Percentiles rank a stretch among this genome's conserved stretches.
Conservation (phyloP, 1,139 yeast genomes). For the Magnusiomyces suaveolens region DNA sequence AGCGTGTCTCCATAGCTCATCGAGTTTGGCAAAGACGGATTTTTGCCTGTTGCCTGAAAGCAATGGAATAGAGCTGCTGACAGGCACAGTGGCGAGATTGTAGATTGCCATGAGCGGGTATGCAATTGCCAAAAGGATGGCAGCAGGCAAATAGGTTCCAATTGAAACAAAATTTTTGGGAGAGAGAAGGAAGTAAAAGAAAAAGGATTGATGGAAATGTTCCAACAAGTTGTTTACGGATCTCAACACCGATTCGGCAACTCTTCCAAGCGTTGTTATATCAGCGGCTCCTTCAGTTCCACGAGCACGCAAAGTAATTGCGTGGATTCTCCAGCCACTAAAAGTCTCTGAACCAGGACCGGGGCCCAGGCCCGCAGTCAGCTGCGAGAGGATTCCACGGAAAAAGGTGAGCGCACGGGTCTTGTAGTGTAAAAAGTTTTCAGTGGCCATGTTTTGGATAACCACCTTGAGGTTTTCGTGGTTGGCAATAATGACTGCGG, state of each 20-base stretch:
- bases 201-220: constrained; percentile 94
- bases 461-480: constrained; percentile 68
- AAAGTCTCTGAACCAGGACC: constrained; percentile 77
- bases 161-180: constrained; percentile 81
- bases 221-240: constrained; percentile 87
- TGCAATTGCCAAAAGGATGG: constrained; percentile 59
- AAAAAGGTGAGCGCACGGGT: constrained; percentile 53
- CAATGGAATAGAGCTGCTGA: constrained; percentile 5
- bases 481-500: constrained; percentile 59
- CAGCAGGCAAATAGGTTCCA: constrained; percentile 87
- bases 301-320: constrained; percentile 66
- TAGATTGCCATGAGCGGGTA: constrained; percentile 66
- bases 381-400: constrained; percentile 56
- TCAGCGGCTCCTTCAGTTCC: constrained; percentile 55
- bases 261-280: constrained; percentile 84
- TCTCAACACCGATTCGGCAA: constrained; percentile 77
- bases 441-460: constrained; percentile 45
- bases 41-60: background rate
- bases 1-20: constrained; percentile 1
- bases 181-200: constrained; percentile 75
- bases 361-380: constrained; percentile 56
- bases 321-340: constrained; percentile 94
- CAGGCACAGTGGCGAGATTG: constrained; percentile 20
- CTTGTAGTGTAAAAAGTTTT: constrained; percentile 12
- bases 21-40: background rate